Evolutionary conservation across 176 grass and related monocot genomes (phyloP).

Genomic region (Aegilops umbellulata): DNA sequence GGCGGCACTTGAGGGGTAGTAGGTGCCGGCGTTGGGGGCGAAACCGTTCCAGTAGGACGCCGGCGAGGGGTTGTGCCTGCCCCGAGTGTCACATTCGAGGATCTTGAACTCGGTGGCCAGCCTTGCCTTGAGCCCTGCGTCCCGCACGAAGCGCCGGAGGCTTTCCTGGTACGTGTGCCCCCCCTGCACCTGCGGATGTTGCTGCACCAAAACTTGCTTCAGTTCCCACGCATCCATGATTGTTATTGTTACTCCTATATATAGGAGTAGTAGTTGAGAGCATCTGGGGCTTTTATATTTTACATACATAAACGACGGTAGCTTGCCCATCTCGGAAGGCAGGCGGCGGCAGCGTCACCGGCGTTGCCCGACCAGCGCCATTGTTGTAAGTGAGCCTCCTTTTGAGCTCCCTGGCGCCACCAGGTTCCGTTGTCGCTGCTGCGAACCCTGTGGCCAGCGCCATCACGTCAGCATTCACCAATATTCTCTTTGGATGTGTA

Average conservation of each 20-base stretch:
- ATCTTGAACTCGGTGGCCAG: conserved; percentile 43
- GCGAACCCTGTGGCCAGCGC: background rate
- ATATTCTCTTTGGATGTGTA: background rate
- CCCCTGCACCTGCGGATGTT: conserved; percentile 18
- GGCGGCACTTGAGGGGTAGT: background rate
- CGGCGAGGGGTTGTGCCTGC: conserved; percentile 3
- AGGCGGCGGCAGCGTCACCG: background rate
- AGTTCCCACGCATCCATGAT: background rate
- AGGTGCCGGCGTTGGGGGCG: background rate
- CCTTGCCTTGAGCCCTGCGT: conserved; percentile 44
- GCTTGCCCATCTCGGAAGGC: background rate
- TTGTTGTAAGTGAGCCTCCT: conserved; percentile 37
- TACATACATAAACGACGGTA: background rate
- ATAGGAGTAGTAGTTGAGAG: no score
- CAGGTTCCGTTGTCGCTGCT: background rate
- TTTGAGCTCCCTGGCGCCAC: background rate
- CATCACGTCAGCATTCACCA: background rate
- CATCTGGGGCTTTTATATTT: no score
- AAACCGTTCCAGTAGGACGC: background rate
- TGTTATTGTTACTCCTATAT: no score
- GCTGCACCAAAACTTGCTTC: background rate
- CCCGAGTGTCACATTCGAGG: conserved; percentile 29
- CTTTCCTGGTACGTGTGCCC: conserved; percentile 43
- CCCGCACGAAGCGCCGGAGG: conserved; percentile 39
- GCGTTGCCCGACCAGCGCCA: background rate